Evolutionary conservation across 805 yeast genomes (phyloP), one percentile per base, ranked within the genome.

Genomic region (Candida manassasensis): DNA sequence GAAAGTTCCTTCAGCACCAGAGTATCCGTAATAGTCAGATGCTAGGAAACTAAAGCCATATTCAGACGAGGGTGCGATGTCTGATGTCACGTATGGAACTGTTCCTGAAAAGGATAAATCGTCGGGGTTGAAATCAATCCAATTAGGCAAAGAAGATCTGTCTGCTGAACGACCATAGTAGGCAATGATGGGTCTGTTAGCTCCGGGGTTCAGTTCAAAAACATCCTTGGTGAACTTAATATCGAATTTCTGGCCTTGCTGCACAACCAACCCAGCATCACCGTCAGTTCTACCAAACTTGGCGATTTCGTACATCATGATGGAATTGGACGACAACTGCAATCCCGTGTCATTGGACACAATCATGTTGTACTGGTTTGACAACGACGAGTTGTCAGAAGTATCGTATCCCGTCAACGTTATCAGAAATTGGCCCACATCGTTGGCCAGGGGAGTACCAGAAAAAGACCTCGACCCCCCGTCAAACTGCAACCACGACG

Each of bases 131-230:
- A 90, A 93, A 36, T 62, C 59, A 34, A 87, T 65, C 97, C 98
- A 93, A 52, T 77, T 81, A 25, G 98, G 98, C 37, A 93, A 68
- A 3, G 98, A 90, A 1, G 95, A 75, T 53, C 89, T 76, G 55
- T 85, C 87, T 10, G 69, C 61, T n/a, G 89, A 77, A 43, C 83
- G 73, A 14, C 96, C 96, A 52, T 85, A 84, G 61, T 83, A 86
- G 6, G 81, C 79, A 12, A 73, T 67, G 21, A 83, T 75, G 2
- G 66, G 51, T 36, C 74, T 60, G 19, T 66, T 59, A 3, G 80
- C 71, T 29, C 63, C 61, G 11, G 59, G 36, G 42, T 69, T 51
- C 8, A 65, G 56, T 31, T 49, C 47, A 53, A 89, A 93, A 6
- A 84, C 75, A 12, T 39, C 37, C 15, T 62, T 52, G 29, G 79